phyloP scores from a whole-genome alignment of 371 early-diverging fungal species.

The Mucor indicus region DNA sequence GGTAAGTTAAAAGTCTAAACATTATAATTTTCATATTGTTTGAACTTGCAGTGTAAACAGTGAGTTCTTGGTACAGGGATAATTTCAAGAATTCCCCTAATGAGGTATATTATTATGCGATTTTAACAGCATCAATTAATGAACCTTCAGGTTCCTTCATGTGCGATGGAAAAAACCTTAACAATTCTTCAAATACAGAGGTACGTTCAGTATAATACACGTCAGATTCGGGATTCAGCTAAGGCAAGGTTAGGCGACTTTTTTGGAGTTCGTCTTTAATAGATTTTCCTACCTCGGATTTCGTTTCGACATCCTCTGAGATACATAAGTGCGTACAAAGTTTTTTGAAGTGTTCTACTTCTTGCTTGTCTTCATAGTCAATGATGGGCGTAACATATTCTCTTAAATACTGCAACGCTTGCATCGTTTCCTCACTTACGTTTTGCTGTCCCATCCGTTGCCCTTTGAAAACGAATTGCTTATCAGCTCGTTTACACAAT shows the following conservation, averaged over 20 bases:
- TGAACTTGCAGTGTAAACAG: too few relatives aligned
- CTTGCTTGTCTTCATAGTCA: conserved; percentile 60
- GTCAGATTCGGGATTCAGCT: too few relatives aligned
- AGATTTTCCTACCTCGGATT: too few relatives aligned
- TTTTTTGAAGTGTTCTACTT: conserved; percentile 61
- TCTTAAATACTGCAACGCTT: conserved; percentile 71
- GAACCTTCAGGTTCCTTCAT: conserved; percentile 75
- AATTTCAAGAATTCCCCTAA: too few relatives aligned
- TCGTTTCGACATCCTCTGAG: not conserved
- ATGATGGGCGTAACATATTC: conserved; percentile 60
- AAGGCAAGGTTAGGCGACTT: too few relatives aligned
- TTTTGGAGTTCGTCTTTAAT: too few relatives aligned
- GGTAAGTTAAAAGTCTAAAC: too few relatives aligned
- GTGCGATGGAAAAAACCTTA: conserved; percentile 66
- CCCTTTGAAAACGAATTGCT: conserved; percentile 28
- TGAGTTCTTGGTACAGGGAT: too few relatives aligned
- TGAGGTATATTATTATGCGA: conserved; percentile 15
- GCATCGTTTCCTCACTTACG: conserved; percentile 15
- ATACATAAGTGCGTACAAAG: conserved; percentile 62
- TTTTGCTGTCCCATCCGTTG: not conserved
- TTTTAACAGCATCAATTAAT: conserved; percentile 65
- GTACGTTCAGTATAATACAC: too few relatives aligned
- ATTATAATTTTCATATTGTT: too few relatives aligned
- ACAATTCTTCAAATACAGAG: conserved; percentile 61
- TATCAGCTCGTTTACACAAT: conserved; percentile 39